Conservation (phyloP, 2,329 filamentous ascomycete genomes). For the Sarocladium kiliense region DNA sequence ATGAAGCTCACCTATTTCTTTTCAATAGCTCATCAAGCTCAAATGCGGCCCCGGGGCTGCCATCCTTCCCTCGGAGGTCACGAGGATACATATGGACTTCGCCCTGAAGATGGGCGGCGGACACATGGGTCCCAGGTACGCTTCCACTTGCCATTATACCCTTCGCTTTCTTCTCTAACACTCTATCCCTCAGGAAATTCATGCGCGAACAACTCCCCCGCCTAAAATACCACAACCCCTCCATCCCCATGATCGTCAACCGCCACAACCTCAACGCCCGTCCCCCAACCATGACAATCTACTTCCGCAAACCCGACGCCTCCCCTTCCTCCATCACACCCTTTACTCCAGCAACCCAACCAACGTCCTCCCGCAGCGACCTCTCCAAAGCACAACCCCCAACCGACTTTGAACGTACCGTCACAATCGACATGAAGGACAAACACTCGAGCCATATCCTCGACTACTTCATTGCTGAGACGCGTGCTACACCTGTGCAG, state of each 20-base stretch:
- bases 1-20: neutral
- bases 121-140: slow-evolving; percentile 68
- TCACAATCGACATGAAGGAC: slow-evolving; percentile 60
- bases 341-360: slow-evolving; percentile 30
- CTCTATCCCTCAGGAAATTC: slow-evolving; percentile 62
- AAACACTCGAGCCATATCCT: slow-evolving; percentile 59
- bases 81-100: slow-evolving; percentile 71
- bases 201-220: slow-evolving; percentile 78
- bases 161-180: slow-evolving; percentile 10
- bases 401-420: slow-evolving; percentile 41
- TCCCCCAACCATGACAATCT: slow-evolving; percentile 60
- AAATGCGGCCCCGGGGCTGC: slow-evolving; percentile 79
- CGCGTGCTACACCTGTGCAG: slow-evolving; percentile 51
- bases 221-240: slow-evolving; percentile 91
- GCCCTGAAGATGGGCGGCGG: slow-evolving; percentile 56
- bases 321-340: slow-evolving; percentile 19
- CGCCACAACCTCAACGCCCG: slow-evolving; percentile 54
- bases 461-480: slow-evolving; percentile 54
- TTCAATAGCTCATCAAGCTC: slow-evolving; percentile 62
- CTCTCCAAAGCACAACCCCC: slow-evolving; percentile 44
- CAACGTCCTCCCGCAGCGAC: slow-evolving; percentile 42
- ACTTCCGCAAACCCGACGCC: slow-evolving; percentile 43
- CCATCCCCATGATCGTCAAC: slow-evolving; percentile 75
- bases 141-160: slow-evolving; percentile 10
- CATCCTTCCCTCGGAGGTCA: slow-evolving; percentile 70